Base-by-base conservation (phyloP, 1,139 yeast species). In the Diutina siamensis region DNA sequence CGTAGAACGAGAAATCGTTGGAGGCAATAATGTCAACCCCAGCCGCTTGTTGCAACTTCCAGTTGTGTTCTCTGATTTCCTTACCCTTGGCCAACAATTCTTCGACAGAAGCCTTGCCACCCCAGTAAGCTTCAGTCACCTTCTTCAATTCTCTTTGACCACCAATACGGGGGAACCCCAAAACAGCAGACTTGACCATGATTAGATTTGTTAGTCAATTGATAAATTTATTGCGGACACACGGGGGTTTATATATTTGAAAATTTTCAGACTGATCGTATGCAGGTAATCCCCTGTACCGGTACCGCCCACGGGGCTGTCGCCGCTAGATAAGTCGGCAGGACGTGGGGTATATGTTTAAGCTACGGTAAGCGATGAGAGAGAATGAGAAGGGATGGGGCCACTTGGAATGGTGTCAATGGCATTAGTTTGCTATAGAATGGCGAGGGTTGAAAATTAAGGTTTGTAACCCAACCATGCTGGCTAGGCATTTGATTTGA, bases 121-220 rank as follows among this genome's bases (percentile, higher is more conserved):
- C 71, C 98, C 98, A 92, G 89, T 92, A 92, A 67, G 95, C 83
- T 74, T 92, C 98, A 57, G 98, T 92, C 70, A 86, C 86, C 75
- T 92, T 92, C 77, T 92, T 92, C 71, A 92, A 83, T 76, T 92
- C 98, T 82, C 98, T 92, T 77, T 88, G 88, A 59, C 96, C 94
- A 65, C 98, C 94, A 61, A 83, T 89, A 79, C 97, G 92, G 76
- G 98, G 98, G 89, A 89, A 89, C 71, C 98, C 98, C 74, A 89
- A 81, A 60, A 89, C 94, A 63, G 96, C 80, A 56, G 97, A 89
- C 71, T 82, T 83, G 71, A 89, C 97, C 97, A 89, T 88, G 42
- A 9, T 38, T 25, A 12, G 9, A 22, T 36, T 36, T 9, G 25
- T 35, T 35, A 35, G 36, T 34, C 36, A 35, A 35, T 35, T 35